Base-by-base conservation (phyloP, 2,329 filamentous ascomycete species). In the Aureobasidium zeae region DNA sequence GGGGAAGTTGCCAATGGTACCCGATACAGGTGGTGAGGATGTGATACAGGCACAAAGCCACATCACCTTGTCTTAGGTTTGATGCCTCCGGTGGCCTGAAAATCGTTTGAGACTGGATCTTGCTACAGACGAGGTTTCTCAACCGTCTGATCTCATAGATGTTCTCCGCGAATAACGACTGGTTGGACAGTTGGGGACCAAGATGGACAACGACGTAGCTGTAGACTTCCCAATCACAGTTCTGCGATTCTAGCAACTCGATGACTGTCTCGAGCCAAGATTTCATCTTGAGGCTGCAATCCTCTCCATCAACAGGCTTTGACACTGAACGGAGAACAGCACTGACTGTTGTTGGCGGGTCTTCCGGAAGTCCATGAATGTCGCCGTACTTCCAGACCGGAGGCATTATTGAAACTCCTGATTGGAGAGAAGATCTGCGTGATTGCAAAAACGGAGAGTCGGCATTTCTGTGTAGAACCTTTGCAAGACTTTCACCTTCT, bases 11-110 rank as follows among this genome's bases (percentile, higher is more conserved):
- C 42, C 82, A 77, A 59, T 95, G 86, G 57, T 95, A 98, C 59
- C 87, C 89, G 56, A 95, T 73, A 39, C 95, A 76, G 65, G 89
- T 87, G 5, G 84, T 89, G 51, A 98, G 68, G 22, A 81, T 79
- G 54, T 95, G 83, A 54, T 91, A 89, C 26, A 96, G 71, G 56
- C 87, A 94, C 25, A 91, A 83, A 11, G 85, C 86, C 38, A 95
- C 82, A 60, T 96, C 87, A 1, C 83, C 83, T 53, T 86, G 88
- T 46, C 86, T 86, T 16, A 95, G 69, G 0, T 86, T 83, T 5
- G 83, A 82, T n/a, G 77, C 72, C 12, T 71, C 67, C 4, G 88
- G 88, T 8, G 91, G 88, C 48, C 94, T 88, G 37, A 81, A 79
- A 55, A 93, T 88, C 21, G 70, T 76, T 51, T 83, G 82, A 32